phyloP scores from a whole-genome alignment of 73 alveolate genomes.

The Uronychia setigera region DNA sequence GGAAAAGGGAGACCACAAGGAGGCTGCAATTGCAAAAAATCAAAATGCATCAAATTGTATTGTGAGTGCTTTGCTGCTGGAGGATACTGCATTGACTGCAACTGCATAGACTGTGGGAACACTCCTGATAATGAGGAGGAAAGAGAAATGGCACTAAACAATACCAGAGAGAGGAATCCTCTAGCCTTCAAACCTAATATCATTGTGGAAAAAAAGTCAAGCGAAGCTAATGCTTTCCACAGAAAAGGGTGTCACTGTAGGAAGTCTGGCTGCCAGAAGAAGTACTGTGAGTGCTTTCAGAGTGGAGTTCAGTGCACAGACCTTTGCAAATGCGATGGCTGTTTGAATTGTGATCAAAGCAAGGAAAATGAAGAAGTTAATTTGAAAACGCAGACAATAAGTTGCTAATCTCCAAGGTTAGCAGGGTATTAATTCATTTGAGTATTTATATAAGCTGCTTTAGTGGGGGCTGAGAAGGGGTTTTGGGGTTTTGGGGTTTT shows the following conservation, averaged over 20 bases:
- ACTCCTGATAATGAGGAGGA: constrained; percentile 78
- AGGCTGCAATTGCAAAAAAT: constrained; percentile 90
- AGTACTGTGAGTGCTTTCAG: constrained; percentile 87
- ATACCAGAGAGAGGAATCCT: constrained; percentile 93
- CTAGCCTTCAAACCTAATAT: constrained; percentile 91
- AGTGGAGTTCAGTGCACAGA: constrained; percentile 84
- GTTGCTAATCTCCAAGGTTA: too few relatives aligned
- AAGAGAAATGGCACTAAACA: constrained; percentile 81
- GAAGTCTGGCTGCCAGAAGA: constrained; percentile 84
- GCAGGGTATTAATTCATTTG: too few relatives aligned
- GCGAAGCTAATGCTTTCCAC: constrained; percentile 6
- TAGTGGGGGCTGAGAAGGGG: too few relatives aligned
- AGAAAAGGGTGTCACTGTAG: constrained; percentile 26
- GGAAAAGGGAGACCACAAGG: constrained; percentile 16
- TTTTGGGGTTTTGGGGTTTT: too few relatives aligned
- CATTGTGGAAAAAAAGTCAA: not conserved
- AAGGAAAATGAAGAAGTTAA: too few relatives aligned
- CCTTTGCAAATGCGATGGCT: constrained; percentile 92
- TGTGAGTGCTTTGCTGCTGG: constrained; percentile 97
- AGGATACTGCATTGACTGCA: constrained; percentile 81
- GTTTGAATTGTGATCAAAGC: constrained; percentile 80
- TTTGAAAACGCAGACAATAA: too few relatives aligned
- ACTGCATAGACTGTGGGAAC: constrained; percentile 93
- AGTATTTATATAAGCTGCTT: too few relatives aligned
- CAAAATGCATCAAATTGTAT: constrained; percentile 93